Base-by-base conservation (phyloP, 179 eudicot species). In the Patellifolia procumbens region DNA sequence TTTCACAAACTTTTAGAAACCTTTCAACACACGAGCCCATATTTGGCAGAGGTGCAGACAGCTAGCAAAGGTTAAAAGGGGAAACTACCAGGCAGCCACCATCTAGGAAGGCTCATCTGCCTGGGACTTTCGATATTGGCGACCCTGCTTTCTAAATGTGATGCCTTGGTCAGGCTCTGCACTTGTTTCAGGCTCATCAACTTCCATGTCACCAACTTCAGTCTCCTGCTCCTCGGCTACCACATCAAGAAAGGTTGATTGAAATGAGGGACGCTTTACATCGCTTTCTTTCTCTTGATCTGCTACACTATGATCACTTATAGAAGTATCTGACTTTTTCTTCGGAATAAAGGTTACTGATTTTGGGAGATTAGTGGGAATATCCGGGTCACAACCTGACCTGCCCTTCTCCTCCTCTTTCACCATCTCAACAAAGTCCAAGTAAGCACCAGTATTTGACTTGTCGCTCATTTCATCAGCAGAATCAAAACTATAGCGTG, bases 401-500 rank as follows among this genome's bases (percentile, higher is more conserved):
- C 5, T 72, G 2, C 46, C 73, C 53, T 60, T 53, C 64, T 76
- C 77, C 12, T 80, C 67, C 39, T 45, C 45, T 37, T 81, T 74
- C 68, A 42, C 75, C 65, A 71, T 52, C 72, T 82, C 73, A 59
- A 80, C 81, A 43, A 78, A 69, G 65, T 80, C 86, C 72, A 72
- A 55, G 73, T 65, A 79, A 56, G 77, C 83, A 72, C 19, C 67
- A 3, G 58, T 17, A 67, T 77, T 84, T 12, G 77, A 79, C 28
- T 78, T 78, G 34, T 82, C 83, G 64, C 73, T 72, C 76, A 75
- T 43, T 46, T 83, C 83, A 74, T 70, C 74, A 35, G 68, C 39
- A 7, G 86, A 82, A 80, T 86, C 91, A 42, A 91, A 74, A 70
- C 84, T 84, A 79, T 91, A 89, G 56, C 86, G 75, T 48, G 80